These are phyloP conservation scores for Dioscorea cayenensis DNA, from an alignment of 116 monocot genomes.

Conservation along the genomic window DNA sequence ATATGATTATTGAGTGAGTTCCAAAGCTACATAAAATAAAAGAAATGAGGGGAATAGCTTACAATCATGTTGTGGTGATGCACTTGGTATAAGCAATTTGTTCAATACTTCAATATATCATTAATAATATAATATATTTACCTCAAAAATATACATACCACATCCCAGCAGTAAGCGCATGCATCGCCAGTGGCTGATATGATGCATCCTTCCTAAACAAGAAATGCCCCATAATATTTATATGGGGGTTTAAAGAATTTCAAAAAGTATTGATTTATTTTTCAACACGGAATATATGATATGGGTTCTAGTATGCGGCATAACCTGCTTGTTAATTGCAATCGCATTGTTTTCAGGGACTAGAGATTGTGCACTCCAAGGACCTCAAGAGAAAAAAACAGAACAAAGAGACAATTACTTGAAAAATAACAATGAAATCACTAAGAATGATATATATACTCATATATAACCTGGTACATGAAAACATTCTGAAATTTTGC, in stretches of 20 bases:
- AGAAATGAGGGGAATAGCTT: not conserved
- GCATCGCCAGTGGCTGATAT: slow-evolving; percentile 89
- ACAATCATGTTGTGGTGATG: not conserved
- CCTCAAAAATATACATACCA: slow-evolving; percentile 53
- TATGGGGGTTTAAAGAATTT: not conserved
- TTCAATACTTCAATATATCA: not conserved
- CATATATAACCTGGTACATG: no score
- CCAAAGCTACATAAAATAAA: not conserved
- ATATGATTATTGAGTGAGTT: not conserved
- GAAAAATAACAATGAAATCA: not conserved
- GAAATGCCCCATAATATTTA: not conserved
- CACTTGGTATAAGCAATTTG: not conserved
- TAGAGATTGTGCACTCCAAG: slow-evolving; percentile 85
- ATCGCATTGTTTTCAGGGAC: slow-evolving; percentile 97
- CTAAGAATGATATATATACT: no score
- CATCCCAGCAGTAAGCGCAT: slow-evolving; percentile 95
- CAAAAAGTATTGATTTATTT: no score
- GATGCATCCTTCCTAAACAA: slow-evolving; percentile 70
- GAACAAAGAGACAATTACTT: not conserved
- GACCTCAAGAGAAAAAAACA: slow-evolving; percentile 45
- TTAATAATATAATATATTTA: slow-evolving; percentile 6
- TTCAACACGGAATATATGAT: not conserved
- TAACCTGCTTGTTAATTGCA: slow-evolving; percentile 64
- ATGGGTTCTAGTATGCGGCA: not conserved
- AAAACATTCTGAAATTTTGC: no score